These are phyloP conservation scores for Phytophthora europaea DNA, from an alignment of 352 stramenopile genomes.

Conservation along the genomic window DNA sequence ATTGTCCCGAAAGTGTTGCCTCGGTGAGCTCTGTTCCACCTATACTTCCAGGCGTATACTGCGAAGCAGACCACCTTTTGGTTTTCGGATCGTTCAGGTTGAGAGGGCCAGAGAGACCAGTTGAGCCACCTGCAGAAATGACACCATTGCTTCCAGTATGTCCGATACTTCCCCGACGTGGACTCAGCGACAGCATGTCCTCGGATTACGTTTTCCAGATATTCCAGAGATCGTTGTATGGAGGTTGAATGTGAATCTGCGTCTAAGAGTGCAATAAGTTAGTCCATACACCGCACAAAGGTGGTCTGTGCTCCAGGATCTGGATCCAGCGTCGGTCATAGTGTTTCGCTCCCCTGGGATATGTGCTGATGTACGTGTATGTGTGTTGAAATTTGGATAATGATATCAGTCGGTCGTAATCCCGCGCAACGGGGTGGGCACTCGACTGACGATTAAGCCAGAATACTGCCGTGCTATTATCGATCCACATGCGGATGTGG, in stretches of 20 bases:
- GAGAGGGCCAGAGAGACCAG: background rate
- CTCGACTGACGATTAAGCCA: background rate
- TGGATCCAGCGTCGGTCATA: slow-evolving; percentile 11
- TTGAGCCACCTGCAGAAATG: background rate
- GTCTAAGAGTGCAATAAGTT: slow-evolving; percentile 4
- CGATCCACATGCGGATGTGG: background rate
- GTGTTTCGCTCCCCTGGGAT: slow-evolving; percentile 7
- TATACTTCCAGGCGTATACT: slow-evolving; percentile 5
- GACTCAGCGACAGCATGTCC: background rate
- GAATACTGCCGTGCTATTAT: slow-evolving; percentile 4
- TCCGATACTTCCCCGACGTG: background rate
- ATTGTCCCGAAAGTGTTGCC: slow-evolving; percentile 29
- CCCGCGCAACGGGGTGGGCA: background rate
- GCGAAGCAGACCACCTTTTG: slow-evolving; percentile 6
- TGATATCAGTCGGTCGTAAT: slow-evolving; percentile 1
- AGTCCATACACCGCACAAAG: slow-evolving; percentile 2
- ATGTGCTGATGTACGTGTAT: background rate
- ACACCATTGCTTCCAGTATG: slow-evolving; percentile 9
- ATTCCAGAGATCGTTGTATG: slow-evolving; percentile 17
- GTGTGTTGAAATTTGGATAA: slow-evolving; percentile 1
- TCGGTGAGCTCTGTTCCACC: slow-evolving; percentile 1
- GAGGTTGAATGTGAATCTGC: slow-evolving; percentile 7
- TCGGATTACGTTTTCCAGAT: slow-evolving; percentile 6
- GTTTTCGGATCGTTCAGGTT: background rate
- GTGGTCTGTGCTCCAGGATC: slow-evolving; percentile 5